Evolutionary conservation across 202 grass and related monocot species (phyloP), one percentile per base, ranked within the genome.

Genomic region (Digitaria exilis): DNA sequence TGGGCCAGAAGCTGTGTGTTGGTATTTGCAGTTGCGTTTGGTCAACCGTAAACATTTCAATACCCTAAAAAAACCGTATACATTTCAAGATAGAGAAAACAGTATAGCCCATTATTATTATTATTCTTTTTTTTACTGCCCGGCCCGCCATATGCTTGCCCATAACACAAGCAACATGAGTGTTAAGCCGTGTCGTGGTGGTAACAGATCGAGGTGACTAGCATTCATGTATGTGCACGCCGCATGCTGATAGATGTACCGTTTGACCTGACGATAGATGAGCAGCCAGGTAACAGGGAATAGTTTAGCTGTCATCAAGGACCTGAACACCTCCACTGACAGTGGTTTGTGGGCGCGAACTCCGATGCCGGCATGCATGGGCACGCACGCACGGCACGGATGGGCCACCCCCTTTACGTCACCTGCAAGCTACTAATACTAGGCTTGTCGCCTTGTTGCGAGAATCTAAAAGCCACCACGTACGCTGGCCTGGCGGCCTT

Each of bases 391-490:
- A 42, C 7, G 51, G 51, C 37, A n/a, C 21, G 3, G 75, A 58
- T 72, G 52, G 69, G 84, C 60, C 73, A 34, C 11, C 42, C 11
- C 42, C 59, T 86, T 90, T 73, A 90, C 88, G 84, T 83, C 88
- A 87, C 52, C 63, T 29, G 84, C 78, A 66, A 71, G 68, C 62
- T n/a, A n/a, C n/a, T 64, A 63, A 5, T 45, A 45, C 46, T 49
- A 16, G 13, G 46, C 46, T 55, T n/a, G n/a, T n/a, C n/a, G n/a
- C n/a, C n/a, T n/a, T n/a, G 51, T 51, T 58, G 73, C 67, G 52
- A 74, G 84, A 82, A 68, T 82, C 83, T 82, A 73, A 78, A 82
- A 82, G 78, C 83, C 83, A 65, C 82, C 21, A 61, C 54, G n/a
- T n/a, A n/a, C 1, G 10, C 45, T 21, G 0, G n/a, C n/a, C n/a